Percentiles rank a stretch among this genome's conserved stretches.
These are phyloP conservation scores for Amaranthus palmeri DNA, from an alignment of 148 eudicot species.

Conservation along the genomic window DNA sequence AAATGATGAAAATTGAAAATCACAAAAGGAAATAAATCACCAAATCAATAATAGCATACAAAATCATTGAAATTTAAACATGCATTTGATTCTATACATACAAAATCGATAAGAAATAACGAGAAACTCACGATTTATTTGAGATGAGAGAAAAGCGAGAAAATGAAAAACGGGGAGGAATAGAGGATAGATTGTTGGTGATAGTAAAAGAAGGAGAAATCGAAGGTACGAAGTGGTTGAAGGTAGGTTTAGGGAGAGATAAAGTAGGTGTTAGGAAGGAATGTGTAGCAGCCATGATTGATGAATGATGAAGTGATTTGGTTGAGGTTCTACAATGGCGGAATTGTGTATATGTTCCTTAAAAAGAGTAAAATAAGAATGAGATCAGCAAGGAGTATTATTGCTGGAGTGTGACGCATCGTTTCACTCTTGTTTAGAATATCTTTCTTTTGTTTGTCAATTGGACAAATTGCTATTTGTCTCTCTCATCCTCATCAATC, in stretches of 20 bases:
- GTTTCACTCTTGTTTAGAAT: too few species aligned
- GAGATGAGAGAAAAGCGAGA: slow-evolving; percentile 12
- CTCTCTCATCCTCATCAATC: too few species aligned
- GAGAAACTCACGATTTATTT: slow-evolving; percentile 27
- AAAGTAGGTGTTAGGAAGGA: slow-evolving; percentile 20
- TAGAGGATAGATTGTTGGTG: slow-evolving; percentile 10
- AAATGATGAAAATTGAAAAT: background rate
- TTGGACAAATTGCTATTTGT: too few species aligned
- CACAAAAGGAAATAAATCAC: too few species aligned
- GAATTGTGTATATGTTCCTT: too few species aligned
- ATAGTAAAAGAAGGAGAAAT: background rate
- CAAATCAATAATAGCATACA: background rate
- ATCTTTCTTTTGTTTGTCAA: too few species aligned
- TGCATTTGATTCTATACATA: background rate
- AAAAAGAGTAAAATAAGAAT: too few species aligned
- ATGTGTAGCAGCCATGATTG: slow-evolving; percentile 21
- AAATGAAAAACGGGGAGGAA: slow-evolving; percentile 12
- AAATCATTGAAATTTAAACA: background rate
- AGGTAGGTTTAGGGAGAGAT: slow-evolving; percentile 23
- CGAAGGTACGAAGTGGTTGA: slow-evolving; percentile 12
- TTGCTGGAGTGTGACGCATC: too few species aligned
- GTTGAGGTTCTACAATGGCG: too few species aligned
- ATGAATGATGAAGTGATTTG: too few species aligned
- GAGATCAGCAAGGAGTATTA: too few species aligned
- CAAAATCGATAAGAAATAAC: background rate